These are phyloP conservation scores for Athelia sp. DNA, from an alignment of 1,284 basidiomycete species.

Conservation along the genomic window DNA sequence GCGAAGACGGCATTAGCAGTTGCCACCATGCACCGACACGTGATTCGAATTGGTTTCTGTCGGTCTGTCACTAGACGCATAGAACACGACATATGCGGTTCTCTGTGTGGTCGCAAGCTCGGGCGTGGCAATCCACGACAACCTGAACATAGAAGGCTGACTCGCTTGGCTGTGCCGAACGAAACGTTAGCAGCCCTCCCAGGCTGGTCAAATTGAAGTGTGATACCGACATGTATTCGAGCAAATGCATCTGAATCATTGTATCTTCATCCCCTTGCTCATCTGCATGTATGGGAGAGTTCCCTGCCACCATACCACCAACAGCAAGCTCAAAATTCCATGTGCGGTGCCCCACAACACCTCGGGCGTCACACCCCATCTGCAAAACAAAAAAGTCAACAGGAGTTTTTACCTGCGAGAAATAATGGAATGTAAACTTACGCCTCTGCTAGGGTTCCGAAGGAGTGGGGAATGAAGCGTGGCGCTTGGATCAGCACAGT, in stretches of 20 bases:
- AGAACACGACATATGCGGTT: too few species aligned
- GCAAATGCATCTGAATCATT: not conserved
- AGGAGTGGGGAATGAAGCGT: conserved; percentile 69
- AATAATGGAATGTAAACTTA: conserved; percentile 30
- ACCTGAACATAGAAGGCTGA: too few species aligned
- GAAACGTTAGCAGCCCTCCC: too few species aligned
- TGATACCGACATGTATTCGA: too few species aligned
- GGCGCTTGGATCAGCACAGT: conserved; percentile 73
- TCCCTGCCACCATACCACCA: conserved; percentile 72
- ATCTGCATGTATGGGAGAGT: conserved; percentile 53
- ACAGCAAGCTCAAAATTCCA: conserved; percentile 59
- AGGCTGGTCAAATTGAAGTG: too few species aligned
- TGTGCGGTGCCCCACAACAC: conserved; percentile 63
- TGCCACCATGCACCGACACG: too few species aligned
- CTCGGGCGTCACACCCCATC: conserved; percentile 62
- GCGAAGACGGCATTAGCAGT: too few species aligned
- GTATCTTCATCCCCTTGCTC: conserved; percentile 23
- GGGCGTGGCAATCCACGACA: too few species aligned
- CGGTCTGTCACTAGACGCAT: too few species aligned
- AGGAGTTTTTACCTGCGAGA: not conserved
- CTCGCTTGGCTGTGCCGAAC: too few species aligned
- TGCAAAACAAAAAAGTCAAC: conserved; percentile 20
- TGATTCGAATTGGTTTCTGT: too few species aligned
- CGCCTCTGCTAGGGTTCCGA: conserved; percentile 59
- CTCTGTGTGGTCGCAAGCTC: too few species aligned